Percentiles rank a stretch among this genome's conserved stretches.
phyloP scores from a whole-genome alignment of 495 filamentous ascomycete genomes.

The Aspergillus incahuasiensis region DNA sequence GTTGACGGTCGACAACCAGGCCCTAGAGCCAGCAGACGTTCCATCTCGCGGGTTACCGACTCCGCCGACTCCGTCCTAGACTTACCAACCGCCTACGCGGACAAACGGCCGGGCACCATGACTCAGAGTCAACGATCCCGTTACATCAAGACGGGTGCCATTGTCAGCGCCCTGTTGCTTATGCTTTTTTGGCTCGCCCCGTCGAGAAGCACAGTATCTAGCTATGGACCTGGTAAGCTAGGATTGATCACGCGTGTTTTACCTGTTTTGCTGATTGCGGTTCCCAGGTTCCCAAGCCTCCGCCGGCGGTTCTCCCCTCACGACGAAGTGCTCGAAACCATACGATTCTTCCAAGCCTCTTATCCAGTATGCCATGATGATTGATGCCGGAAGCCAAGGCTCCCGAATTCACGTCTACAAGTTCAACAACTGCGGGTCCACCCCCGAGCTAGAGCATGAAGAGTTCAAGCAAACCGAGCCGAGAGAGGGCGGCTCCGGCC shows the following conservation, averaged over 20 bases:
- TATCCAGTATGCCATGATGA: slow-evolving; percentile 96
- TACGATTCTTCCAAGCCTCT: slow-evolving; percentile 81
- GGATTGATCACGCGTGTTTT: background rate
- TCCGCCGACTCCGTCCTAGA: slow-evolving; percentile 13
- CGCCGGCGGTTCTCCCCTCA: slow-evolving; percentile 18
- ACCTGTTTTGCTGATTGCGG: background rate
- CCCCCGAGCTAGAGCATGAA: slow-evolving; percentile 92
- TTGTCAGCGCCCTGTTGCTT: slow-evolving; percentile 68
- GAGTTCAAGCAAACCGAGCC: slow-evolving; percentile 85
- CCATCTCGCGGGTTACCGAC: slow-evolving; percentile 27
- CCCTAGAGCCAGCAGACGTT: slow-evolving; percentile 31
- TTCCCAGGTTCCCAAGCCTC: slow-evolving; percentile 25
- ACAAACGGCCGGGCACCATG: slow-evolving; percentile 42
- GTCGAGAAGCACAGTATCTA: slow-evolving; percentile 33
- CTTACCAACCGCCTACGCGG: slow-evolving; percentile 15
- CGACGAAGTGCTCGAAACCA: slow-evolving; percentile 70
- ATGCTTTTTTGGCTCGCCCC: slow-evolving; percentile 73
- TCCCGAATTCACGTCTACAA: slow-evolving; percentile 97
- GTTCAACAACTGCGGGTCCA: slow-evolving; percentile 96
- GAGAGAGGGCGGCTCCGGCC: slow-evolving; percentile 69
- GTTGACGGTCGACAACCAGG: slow-evolving; percentile 30
- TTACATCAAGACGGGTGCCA: slow-evolving; percentile 76
- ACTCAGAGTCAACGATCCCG: slow-evolving; percentile 70
- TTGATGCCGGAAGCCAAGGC: slow-evolving; percentile 95
- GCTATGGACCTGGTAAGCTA: slow-evolving; percentile 37